Percentiles rank a stretch among this genome's conserved stretches.
These are phyloP conservation scores for Pseudonitzschia pungens DNA, from an alignment of 108 stramenopile genomes.

Conservation along the genomic window DNA sequence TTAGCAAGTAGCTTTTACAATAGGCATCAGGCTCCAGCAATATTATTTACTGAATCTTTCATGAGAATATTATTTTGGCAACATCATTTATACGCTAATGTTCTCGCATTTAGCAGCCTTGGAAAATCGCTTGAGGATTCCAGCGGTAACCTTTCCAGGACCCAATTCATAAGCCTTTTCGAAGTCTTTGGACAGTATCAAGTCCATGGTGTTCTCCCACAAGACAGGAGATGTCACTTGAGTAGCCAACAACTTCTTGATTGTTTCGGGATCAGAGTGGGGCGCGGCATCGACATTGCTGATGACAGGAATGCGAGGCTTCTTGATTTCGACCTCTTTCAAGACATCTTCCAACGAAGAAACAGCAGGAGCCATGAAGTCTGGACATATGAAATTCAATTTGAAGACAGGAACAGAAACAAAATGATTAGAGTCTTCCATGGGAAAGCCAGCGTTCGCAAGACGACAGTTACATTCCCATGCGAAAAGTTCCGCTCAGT, in stretches of 20 bases:
- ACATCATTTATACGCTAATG: slow-evolving; percentile 91
- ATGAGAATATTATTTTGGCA: neutral
- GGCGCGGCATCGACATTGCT: slow-evolving; percentile 97
- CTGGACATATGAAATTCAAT: slow-evolving; percentile 19
- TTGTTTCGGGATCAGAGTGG: slow-evolving; percentile 92
- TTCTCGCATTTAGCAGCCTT: slow-evolving; percentile 87
- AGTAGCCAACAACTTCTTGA: slow-evolving; percentile 92
- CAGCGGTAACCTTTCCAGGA: slow-evolving; percentile 94
- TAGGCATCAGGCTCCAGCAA: no score
- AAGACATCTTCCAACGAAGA: slow-evolving; percentile 82
- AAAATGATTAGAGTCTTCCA: neutral
- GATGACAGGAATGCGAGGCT: slow-evolving; percentile 96
- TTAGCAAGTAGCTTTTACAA: no score
- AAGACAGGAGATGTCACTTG: slow-evolving; percentile 96
- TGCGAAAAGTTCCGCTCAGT: no score
- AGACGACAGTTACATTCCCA: no score
- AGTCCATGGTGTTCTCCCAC: slow-evolving; percentile 92
- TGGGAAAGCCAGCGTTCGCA: no score
- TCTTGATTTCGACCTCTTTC: slow-evolving; percentile 84
- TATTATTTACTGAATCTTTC: no score
- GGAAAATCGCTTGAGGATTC: slow-evolving; percentile 94
- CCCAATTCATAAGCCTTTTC: slow-evolving; percentile 86
- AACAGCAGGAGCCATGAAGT: slow-evolving; percentile 96
- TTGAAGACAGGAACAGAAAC: neutral
- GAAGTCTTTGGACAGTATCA: slow-evolving; percentile 82